Conservation (phyloP, 2,329 filamentous ascomycete species). For the Paecilomyces formosus region DNA sequence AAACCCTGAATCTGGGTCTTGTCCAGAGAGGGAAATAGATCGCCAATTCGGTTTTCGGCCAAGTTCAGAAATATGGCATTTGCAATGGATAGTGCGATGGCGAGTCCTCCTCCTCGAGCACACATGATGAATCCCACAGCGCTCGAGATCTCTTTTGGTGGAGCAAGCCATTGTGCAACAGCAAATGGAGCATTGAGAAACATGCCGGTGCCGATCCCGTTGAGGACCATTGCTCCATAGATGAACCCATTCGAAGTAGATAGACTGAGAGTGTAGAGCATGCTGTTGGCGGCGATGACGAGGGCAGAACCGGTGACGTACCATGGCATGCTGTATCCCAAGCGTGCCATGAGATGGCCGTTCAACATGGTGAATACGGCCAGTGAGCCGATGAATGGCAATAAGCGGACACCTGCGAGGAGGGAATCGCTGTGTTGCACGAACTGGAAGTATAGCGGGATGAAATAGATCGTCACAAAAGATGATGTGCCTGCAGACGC, state of each 20-base stretch:
- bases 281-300: slow-evolving; percentile 11
- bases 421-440: slow-evolving; percentile 30
- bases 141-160: neutral
- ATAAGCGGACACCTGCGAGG: slow-evolving; percentile 16
- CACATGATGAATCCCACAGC: neutral
- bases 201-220: neutral
- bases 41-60: neutral
- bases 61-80: neutral
- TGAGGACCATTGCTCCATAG: neutral
- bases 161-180: neutral
- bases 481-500: slow-evolving; percentile 25
- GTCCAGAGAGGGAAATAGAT: neutral
- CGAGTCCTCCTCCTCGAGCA: neutral
- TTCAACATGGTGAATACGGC: slow-evolving; percentile 10
- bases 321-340: slow-evolving; percentile 20
- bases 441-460: slow-evolving; percentile 49
- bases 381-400: slow-evolving; percentile 14
- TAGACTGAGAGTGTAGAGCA: slow-evolving; percentile 1
- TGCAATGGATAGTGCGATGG: neutral
- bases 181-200: neutral
- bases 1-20: neutral
- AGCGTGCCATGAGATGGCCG: slow-evolving; percentile 10
- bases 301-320: slow-evolving; percentile 17
- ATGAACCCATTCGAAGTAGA: neutral
- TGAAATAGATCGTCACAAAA: slow-evolving; percentile 40